Base-by-base conservation (phyloP, 805 yeast genomes). In the Pichia nakasei region DNA sequence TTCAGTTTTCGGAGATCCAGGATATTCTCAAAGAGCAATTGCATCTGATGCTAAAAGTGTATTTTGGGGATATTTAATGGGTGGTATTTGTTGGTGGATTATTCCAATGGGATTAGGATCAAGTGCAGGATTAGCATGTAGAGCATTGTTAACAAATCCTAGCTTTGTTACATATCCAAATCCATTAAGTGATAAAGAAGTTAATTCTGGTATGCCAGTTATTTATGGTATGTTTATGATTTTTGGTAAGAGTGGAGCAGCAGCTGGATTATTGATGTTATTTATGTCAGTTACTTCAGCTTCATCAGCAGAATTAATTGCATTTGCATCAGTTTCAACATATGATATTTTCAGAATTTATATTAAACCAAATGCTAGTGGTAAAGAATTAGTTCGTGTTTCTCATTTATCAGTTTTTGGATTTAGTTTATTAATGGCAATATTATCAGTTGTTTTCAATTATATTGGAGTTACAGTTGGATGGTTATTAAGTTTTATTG, bases 281-380 rank as follows among this genome's bases (percentile, higher is more conserved):
- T 69, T 66, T 52, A 63, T 68, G 70, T 59, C 72, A 24, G 70
- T 64, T 19, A 69, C 73, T 4, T 64, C 71, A 15, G 70, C 73
- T 3, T 54, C 65, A 33, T 63, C 69, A 17, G 70, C 72, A 5
- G 72, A 68, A 44, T 51, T 67, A 40, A 65, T 68, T 48, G 72
- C 71, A 4, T 60, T 67, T 44, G 63, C 71, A 0, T 63, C 71
- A 1, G 60, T 68, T 12, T 39, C 56, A 4, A 64, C 72, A 1
- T 68, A 66, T 50, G 73, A 69, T 48, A 51, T 69, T 29, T 69
- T 65, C 52, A 60, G 66, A 52, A 56, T 59, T 7, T 69, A 69
- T 47, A 51, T 67, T 42, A 64, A 66, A 19, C 71, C 70, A 12
- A 38, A 52, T 8, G 73, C 74, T 3, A 49, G 63, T 4, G 72